A percentile compares a stretch with the other conserved stretches of the same genome.
Conservation (phyloP, 441 rosid genomes). For the Cnidoscolus chayamansa region DNA sequence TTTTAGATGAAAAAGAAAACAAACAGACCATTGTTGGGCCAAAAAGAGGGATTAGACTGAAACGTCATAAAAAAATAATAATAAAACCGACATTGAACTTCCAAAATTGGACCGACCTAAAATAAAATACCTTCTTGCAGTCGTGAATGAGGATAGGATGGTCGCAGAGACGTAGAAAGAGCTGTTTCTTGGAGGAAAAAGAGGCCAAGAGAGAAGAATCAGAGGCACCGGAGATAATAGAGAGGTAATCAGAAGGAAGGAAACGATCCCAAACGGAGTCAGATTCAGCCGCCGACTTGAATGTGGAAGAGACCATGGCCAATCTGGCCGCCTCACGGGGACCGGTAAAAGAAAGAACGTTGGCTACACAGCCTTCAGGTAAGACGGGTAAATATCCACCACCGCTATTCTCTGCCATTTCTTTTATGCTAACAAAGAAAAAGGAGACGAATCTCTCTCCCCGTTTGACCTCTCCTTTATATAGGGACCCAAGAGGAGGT, state of each 20-base stretch:
- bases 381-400: slow-evolving; percentile 5
- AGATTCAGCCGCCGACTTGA: slow-evolving; percentile 44
- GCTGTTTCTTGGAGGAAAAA: slow-evolving; percentile 38
- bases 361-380: slow-evolving; percentile 26
- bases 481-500: not conserved
- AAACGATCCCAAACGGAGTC: slow-evolving; percentile 63
- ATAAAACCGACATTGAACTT: not conserved
- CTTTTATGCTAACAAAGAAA: no score
- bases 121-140: slow-evolving; percentile 41
- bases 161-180: slow-evolving; percentile 47
- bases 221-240: slow-evolving; percentile 24
- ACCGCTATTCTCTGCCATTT: not conserved
- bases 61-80: not conserved
- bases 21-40: no score
- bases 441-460: not conserved
- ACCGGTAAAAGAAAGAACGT: slow-evolving; percentile 16
- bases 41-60: not conserved
- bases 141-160: slow-evolving; percentile 50
- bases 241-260: slow-evolving; percentile 38
- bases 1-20: no score
- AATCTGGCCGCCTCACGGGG: slow-evolving; percentile 42
- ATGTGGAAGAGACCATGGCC: slow-evolving; percentile 37
- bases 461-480: not conserved
- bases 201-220: slow-evolving; percentile 18
- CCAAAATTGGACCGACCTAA: no score